Evolutionary conservation across 495 filamentous ascomycete genomes (phyloP).

Genomic region (Collariella sp.): DNA sequence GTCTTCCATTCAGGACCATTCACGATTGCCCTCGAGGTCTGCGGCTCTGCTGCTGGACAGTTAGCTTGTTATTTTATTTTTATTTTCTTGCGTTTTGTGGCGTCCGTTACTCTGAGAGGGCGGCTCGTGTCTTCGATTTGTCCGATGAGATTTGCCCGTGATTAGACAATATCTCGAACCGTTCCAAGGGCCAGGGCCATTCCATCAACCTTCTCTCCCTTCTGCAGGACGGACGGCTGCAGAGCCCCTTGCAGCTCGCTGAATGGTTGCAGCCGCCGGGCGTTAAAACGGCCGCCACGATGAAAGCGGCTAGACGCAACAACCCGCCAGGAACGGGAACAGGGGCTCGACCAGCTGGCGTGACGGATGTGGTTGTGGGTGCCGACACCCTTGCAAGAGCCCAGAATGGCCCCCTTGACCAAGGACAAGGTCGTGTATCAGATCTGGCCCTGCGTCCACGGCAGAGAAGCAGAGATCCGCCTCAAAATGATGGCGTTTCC

Average conservation of each 20-base stretch:
- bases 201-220: constrained; percentile 7
- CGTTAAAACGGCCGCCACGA: constrained; percentile 21
- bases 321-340: constrained; percentile 13
- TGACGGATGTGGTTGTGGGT: constrained; percentile 2
- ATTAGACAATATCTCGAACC: constrained; percentile 27
- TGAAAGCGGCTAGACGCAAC: constrained; percentile 25
- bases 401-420: constrained; percentile 23
- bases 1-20: constrained; percentile 15
- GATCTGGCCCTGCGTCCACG: constrained; percentile 30
- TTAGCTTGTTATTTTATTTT: constrained; percentile 11
- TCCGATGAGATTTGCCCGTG: constrained; percentile 17
- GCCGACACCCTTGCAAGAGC: constrained; percentile 13
- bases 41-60: constrained; percentile 11
- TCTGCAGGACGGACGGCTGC: not conserved
- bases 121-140: constrained; percentile 22
- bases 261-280: constrained; percentile 4
- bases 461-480: constrained; percentile 17
- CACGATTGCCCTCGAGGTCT: constrained; percentile 7
- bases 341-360: not conserved
- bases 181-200: constrained; percentile 6
- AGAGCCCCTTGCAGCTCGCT: constrained; percentile 1
- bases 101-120: constrained; percentile 11
- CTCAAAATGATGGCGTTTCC: constrained; percentile 29
- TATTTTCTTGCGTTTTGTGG: constrained; percentile 6
- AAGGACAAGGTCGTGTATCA: constrained; percentile 39